Evolutionary conservation across 164 flowering plant species (phyloP).

Genomic region (Tetrastigma voinierianum): DNA sequence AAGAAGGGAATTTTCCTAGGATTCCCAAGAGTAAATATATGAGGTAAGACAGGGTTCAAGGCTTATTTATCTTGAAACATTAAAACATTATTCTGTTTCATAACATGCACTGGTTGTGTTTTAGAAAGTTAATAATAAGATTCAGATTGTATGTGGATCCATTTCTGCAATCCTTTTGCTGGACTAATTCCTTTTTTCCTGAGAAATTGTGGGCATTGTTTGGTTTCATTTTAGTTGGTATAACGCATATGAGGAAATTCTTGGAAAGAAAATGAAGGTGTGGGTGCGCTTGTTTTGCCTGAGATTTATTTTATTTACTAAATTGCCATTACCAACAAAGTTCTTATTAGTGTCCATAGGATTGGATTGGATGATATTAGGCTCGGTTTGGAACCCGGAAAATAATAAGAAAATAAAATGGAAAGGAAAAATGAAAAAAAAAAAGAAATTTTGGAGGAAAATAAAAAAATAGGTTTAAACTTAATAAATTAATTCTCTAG

Average conservation of each 20-base stretch:
- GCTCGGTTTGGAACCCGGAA: no score
- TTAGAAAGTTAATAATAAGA: no score
- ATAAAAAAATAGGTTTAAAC: no score
- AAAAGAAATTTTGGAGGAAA: no score
- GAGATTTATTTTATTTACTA: not conserved
- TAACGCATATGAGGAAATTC: constrained; percentile 83
- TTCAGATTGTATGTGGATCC: no score
- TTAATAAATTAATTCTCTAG: no score
- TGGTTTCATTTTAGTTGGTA: constrained; percentile 74
- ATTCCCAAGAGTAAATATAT: constrained; percentile 85
- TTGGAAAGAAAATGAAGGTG: constrained; percentile 99
- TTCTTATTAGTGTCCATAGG: constrained; percentile 41
- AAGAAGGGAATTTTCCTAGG: constrained; percentile 91
- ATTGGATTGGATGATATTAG: no score
- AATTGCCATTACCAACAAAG: constrained; percentile 3
- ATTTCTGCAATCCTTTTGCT: not conserved
- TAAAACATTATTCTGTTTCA: not conserved
- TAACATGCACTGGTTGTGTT: no score
- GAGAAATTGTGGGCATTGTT: not conserved
- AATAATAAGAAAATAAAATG: no score
- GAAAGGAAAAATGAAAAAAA: no score
- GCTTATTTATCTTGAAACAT: not conserved
- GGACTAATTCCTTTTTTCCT: not conserved
- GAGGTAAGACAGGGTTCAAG: constrained; percentile 55
- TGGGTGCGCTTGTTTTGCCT: constrained; percentile 1